Evolutionary conservation across 495 filamentous ascomycete genomes (phyloP), one percentile per base, ranked within the genome.

Genomic region (Neurospora hispaniola): DNA sequence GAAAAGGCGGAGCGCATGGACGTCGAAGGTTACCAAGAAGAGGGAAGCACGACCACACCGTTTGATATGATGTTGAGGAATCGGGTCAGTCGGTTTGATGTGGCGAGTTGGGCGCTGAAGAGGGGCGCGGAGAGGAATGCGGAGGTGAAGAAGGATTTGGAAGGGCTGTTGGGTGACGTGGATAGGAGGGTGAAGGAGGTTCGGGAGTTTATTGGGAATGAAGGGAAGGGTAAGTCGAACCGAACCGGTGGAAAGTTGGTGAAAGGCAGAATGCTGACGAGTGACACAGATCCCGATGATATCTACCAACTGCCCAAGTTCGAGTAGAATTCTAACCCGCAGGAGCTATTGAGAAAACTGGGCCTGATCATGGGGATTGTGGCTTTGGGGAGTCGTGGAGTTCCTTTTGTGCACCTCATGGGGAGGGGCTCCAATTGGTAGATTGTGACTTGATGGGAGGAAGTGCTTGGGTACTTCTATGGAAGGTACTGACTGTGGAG

Each of bases 1-100:
- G 81, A 81, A 0, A 75, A 79, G 23, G 73, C 87, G 8, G 81
- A 86, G 12, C 82, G 89, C 7, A 84, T 90, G 62, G 85, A 76
- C 4, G 86, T 93, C 42, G 84, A 81, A n/a, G 89, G 88, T 5
- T 93, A 94, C 75, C 83, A 82, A 1, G 91, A 93, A 78, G 90
- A 93, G 77, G 91, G 91, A 5, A 88, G 83, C 70, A 93, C 90
- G 0, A 93, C 90, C 0, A 93, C 89, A 11, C 90, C 90, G 6
- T 91, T 92, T 75, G 88, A 92, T 72, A 93, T 92, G 90, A 89
- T 92, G 89, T 80, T 92, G 12, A 77, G 86, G 44, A 94, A 93
- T 72, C 75, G 84, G 18, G 88, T 90, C 12, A 89, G 85, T 6
- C 80, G 90, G 59, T 93, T 86, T 75, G 86, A 92, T 78, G 85